These are phyloP conservation scores for Eucalyptus tenuipes DNA, from an alignment of 345 rosid genomes.

Conservation along the genomic window DNA sequence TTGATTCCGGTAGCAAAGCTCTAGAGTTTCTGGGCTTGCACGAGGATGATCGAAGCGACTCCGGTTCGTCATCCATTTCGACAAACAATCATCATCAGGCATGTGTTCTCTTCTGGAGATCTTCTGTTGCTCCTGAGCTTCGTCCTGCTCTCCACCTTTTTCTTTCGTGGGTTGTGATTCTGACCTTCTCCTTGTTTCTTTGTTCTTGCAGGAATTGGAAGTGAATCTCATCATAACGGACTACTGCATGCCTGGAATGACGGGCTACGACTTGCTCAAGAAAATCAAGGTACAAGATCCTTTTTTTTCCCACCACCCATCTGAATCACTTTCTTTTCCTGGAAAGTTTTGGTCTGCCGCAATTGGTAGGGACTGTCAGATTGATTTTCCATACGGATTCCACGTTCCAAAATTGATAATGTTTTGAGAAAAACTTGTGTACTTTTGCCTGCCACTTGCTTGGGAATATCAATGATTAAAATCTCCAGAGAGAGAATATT, in stretches of 20 bases:
- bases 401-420: background rate
- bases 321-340: background rate
- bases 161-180: background rate
- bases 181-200: background rate
- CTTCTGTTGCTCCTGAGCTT: background rate
- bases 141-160: background rate
- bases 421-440: background rate
- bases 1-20: conserved; percentile 74
- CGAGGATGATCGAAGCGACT: conserved; percentile 18
- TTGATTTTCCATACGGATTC: background rate
- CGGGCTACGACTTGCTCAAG: conserved; percentile 72
- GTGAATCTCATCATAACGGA: conserved; percentile 66
- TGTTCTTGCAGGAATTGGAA: conserved; percentile 26
- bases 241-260: conserved; percentile 84
- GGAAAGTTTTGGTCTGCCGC: background rate
- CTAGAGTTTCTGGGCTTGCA: conserved; percentile 51
- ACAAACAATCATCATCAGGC: conserved; percentile 20
- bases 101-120: background rate
- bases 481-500: background rate
- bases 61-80: conserved; percentile 6
- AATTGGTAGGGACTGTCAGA: background rate
- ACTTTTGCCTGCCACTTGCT: background rate
- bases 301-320: background rate
- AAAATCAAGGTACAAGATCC: conserved; percentile 39
- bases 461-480: background rate